Evolutionary conservation across 2,329 filamentous ascomycete species (phyloP).

Genomic region (Pseudohalonectria lignicola): DNA sequence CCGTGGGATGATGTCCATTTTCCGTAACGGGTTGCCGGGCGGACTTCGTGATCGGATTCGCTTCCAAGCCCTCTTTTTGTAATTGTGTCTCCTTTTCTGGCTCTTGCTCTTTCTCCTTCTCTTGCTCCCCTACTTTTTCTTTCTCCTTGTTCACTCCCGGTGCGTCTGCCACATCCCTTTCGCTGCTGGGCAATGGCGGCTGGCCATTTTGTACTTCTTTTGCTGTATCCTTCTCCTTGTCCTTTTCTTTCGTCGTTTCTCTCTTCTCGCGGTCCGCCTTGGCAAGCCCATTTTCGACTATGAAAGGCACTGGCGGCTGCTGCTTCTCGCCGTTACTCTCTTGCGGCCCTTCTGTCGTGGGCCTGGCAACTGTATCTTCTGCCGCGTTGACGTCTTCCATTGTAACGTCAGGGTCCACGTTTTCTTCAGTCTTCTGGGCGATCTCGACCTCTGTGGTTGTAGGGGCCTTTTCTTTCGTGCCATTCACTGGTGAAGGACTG

Average conservation of each 20-base stretch:
- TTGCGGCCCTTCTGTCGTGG: no score
- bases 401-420: conserved; percentile 2
- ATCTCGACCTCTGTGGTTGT: not conserved
- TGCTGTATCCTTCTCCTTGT: not conserved
- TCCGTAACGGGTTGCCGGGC: not conserved
- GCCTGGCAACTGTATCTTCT: no score
- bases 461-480: no score
- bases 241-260: conserved; percentile 1
- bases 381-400: conserved; percentile 2
- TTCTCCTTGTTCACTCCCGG: not conserved
- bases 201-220: not conserved
- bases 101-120: not conserved
- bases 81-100: not conserved
- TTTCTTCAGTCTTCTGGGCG: not conserved
- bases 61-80: not conserved
- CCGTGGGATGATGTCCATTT: not conserved
- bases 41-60: not conserved
- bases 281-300: no score
- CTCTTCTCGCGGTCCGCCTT: conserved; percentile 1
- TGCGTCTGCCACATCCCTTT: no score
- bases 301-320: no score
- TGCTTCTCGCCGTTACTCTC: no score
- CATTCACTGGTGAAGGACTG: no score
- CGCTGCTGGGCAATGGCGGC: no score
- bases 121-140: not conserved